Evolutionary conservation across 169 alveolate genomes (phyloP).

Genomic region (Plasmodium gallinaceum): DNA sequence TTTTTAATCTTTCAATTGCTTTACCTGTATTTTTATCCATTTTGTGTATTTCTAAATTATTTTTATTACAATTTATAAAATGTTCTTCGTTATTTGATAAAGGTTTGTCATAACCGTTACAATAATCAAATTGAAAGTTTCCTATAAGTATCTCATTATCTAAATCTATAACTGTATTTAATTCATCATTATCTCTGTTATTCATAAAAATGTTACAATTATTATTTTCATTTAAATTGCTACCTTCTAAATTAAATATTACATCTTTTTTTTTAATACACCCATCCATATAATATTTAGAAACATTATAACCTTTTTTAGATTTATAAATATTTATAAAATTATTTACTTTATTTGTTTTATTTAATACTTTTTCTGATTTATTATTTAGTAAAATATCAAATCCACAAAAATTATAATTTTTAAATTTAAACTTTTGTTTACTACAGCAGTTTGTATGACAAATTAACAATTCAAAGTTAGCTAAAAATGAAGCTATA

Average conservation of each 20-base stretch:
- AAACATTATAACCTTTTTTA: constrained; percentile 16
- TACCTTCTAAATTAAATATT: not conserved
- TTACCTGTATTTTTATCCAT: not conserved
- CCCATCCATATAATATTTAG: constrained; percentile 6
- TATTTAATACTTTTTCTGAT: not conserved
- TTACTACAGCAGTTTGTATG: not conserved
- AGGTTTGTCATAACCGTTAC: not conserved
- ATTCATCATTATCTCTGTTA: not conserved
- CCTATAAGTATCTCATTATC: constrained; percentile 33
- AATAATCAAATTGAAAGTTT: constrained; percentile 17
- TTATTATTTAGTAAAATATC: not conserved
- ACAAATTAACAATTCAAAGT: constrained; percentile 4
- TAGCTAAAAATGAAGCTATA: constrained; percentile 20
- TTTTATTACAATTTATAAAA: not conserved
- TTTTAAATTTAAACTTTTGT: not conserved
- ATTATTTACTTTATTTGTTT: not conserved
- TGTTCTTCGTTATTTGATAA: not conserved
- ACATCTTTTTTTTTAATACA: constrained; percentile 7
- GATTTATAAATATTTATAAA: not conserved
- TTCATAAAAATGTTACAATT: not conserved
- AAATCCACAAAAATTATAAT: constrained; percentile 9
- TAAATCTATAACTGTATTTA: constrained; percentile 21
- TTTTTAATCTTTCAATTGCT: not conserved
- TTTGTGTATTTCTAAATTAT: not conserved
- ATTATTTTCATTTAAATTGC: not conserved